Evolutionary conservation across 352 stramenopile species (phyloP), one percentile per base, ranked within the genome.

Genomic region (Thalassiosira sp.): DNA sequence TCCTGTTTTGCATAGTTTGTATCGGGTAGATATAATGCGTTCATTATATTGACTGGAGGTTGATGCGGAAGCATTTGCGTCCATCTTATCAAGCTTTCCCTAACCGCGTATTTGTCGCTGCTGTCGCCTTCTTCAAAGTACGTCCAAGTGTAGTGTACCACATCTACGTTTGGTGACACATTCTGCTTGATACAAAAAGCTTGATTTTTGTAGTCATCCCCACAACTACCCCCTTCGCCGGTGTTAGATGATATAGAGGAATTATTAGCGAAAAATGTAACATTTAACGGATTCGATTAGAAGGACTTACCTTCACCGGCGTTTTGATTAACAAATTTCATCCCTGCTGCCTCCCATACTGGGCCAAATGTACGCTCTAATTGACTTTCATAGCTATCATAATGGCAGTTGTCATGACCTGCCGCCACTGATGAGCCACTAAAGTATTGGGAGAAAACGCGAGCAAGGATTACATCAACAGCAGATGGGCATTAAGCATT

Each of bases 161-260:
- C 70, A 40, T 84, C 76, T 3, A 84, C 56, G 11, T 80, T 40
- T 0, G 76, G 76, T 0, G 62, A 76, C n/a, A 84, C 57, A 49
- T 84, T 84, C 31, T 84, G 76, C 37, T 73, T 77, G 13, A 84
- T 59, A 25, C 76, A 84, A 51, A 58, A 84, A 10, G 62, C 33
- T 49, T 84, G 76, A 54, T 84, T 84, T 28, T 53, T 7, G 56
- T 62, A 71, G 28, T 25, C 49, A 25, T 84, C 76, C 3, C 69
- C 69, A 51, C 76, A 84, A 1, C 69, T 69, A 18, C 76, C 70
- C 20, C 69, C 70, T 42, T 84, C 69, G 25, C 70, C 76, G n/a
- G n/a, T n/a, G n/a, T n/a, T n/a, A n/a, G n/a, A n/a, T n/a, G n/a
- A n/a, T n/a, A n/a, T n/a, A n/a, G n/a, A n/a, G n/a, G n/a, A n/a